Base-by-base conservation (phyloP, 2,329 filamentous ascomycete species). In the Leptodontidium sp. region DNA sequence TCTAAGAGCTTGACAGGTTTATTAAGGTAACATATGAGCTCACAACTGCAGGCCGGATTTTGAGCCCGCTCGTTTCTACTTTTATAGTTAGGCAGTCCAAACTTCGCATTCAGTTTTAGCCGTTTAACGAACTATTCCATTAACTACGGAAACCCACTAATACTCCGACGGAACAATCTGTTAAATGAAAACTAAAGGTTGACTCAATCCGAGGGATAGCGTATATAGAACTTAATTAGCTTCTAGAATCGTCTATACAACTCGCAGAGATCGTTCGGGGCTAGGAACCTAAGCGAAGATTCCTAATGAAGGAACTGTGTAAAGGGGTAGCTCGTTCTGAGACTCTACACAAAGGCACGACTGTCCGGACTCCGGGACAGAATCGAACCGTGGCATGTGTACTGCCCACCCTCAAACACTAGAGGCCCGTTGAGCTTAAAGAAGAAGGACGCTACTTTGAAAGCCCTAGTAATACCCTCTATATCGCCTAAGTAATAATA, bases 381-480 rank as follows among this genome's bases (percentile, higher is more conserved):
- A 24, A 76, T 70, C 12, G 67, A 74, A 17, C 71, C 70, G 57
- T 62, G 15, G 55, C 65, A 75, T 12, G 24, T 29, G 61, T 74
- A 76, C 24, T 64, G 45, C n/a, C 61, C 66, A 9, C 65, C 65
- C 12, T 72, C 52, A 15, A 62, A 35, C 4, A 66, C 47, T 43
- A 69, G 63, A 38, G 68, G 61, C 52, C 26, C 43, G 45, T 70
- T 40, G 14, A 76, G 69, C 64, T 75, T 57, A 65, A 75, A 76
- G 66, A 73, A 76, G 62, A 76, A 74, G 40, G 71, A 65, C 14
- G 73, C 64, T 15, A 68, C 70, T 59, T 70, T 70, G 12, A 69
- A 68, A 8, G 71, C 65, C 29, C 70, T 62, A 29, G 61, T 38
- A 63, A 71, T 64, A 57, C 70, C 66, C 26, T 68, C 61, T 15